Percentiles rank a stretch among this genome's conserved stretches.
Evolutionary conservation across 352 stramenopile genomes (phyloP).

Genomic region (Globisporangium parvum): DNA sequence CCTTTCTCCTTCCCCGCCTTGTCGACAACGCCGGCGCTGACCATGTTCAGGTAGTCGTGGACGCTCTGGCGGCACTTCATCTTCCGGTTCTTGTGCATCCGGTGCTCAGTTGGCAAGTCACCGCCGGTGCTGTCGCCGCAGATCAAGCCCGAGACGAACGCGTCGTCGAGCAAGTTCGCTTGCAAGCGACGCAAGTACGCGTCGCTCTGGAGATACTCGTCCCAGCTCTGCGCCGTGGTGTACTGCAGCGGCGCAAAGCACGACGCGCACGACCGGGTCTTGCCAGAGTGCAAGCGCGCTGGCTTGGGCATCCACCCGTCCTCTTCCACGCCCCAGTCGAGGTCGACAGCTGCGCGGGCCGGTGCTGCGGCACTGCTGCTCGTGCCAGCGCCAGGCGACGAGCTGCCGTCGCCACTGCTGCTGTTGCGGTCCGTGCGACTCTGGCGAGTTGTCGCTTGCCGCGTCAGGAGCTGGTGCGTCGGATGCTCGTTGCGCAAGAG

Average conservation of each 20-base stretch:
- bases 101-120: conserved; percentile 77
- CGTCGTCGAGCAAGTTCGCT: conserved; percentile 66
- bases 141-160: conserved; percentile 73
- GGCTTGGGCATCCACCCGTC: conserved; percentile 86
- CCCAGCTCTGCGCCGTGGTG: conserved; percentile 56
- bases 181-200: conserved; percentile 70
- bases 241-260: conserved; percentile 79
- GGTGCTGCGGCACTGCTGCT: background rate
- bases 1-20: conserved; percentile 64
- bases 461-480: background rate
- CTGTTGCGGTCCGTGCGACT: conserved; percentile 10
- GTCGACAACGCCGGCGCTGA: conserved; percentile 73
- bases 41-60: conserved; percentile 75
- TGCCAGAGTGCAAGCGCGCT: conserved; percentile 69
- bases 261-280: conserved; percentile 65
- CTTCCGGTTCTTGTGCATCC: conserved; percentile 84
- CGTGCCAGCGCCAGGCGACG: background rate
- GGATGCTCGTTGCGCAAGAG: conserved; percentile 4
- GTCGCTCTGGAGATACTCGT: conserved; percentile 80
- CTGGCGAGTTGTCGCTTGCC: background rate
- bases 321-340: conserved; percentile 28
- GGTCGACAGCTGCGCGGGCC: background rate
- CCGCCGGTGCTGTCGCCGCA: conserved; percentile 64
- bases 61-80: conserved; percentile 79
- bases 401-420: conserved; percentile 6